phyloP scores from a whole-genome alignment of 2,329 filamentous ascomycete species.

The Pseudocercospora vitis region DNA sequence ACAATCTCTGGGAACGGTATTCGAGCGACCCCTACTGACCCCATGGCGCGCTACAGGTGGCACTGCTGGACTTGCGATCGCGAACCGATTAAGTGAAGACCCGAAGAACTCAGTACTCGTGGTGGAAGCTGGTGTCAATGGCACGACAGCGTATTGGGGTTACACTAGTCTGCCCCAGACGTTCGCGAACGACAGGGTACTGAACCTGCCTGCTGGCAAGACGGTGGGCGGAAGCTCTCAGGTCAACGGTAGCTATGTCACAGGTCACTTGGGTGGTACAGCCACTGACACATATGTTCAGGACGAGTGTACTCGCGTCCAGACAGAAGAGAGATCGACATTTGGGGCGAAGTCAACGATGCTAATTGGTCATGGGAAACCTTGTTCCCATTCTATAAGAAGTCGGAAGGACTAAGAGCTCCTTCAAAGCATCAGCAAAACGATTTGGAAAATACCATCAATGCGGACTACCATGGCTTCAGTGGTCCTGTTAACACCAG shows the following conservation, averaged over 20 bases:
- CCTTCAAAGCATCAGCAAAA: constrained; percentile 11
- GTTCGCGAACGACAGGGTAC: constrained; percentile 10
- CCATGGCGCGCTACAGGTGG: too few species aligned
- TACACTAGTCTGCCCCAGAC: constrained; percentile 12
- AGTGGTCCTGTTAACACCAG: constrained; percentile 21
- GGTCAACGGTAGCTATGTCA: constrained; percentile 14
- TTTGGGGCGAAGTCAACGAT: constrained; percentile 19
- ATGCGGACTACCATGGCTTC: constrained; percentile 17
- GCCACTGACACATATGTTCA: constrained; percentile 1
- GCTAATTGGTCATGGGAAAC: constrained; percentile 20
- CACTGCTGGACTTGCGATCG: constrained; percentile 33
- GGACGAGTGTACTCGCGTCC: constrained; percentile 22
- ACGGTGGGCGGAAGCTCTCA: constrained; percentile 20
- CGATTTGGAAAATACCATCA: constrained; percentile 3
- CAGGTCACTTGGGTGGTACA: neutral
- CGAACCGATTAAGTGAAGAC: constrained; percentile 31
- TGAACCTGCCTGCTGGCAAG: constrained; percentile 17
- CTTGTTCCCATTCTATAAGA: constrained; percentile 19
- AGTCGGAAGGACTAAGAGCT: constrained; percentile 7
- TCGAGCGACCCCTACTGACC: neutral
- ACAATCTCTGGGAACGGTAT: too few species aligned
- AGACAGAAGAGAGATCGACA: constrained; percentile 16
- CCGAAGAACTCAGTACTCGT: constrained; percentile 35
- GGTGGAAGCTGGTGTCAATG: constrained; percentile 21
- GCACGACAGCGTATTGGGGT: constrained; percentile 8